Conservation (phyloP, 1,139 yeast species). For the Debaryomyces udenii region DNA sequence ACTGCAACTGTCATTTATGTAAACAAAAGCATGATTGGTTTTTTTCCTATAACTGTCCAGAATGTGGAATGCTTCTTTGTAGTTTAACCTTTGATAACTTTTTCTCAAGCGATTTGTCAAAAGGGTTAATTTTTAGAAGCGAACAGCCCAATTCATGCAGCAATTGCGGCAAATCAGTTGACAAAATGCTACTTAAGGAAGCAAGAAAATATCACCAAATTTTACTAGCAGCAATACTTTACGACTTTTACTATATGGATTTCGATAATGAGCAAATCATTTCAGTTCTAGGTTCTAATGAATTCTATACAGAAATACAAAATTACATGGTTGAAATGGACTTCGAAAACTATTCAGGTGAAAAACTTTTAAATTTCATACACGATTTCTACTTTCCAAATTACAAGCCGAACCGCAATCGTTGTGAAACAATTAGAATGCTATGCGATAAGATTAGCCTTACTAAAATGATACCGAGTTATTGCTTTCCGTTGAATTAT, state of each 20-base stretch:
- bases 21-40: conserved; percentile 20
- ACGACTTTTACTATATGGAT: background rate
- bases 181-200: background rate
- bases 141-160: conserved; percentile 4
- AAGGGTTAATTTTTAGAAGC: conserved; percentile 3
- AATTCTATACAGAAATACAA: conserved; percentile 1
- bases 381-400: background rate
- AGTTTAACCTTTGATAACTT: conserved; percentile 2
- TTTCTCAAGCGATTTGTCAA: conserved; percentile 5
- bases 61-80: conserved; percentile 17
- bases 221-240: conserved; percentile 4
- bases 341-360: background rate
- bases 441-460: conserved; percentile 11
- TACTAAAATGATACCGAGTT: conserved; percentile 18
- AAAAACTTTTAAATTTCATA: conserved; percentile 1
- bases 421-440: background rate
- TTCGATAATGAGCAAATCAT: background rate
- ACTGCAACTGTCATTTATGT: conserved; percentile 36
- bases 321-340: conserved; percentile 3
- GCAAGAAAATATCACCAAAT: conserved; percentile 5
- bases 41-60: conserved; percentile 24
- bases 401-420: background rate
- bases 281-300: background rate
- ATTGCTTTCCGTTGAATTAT: conserved; percentile 22
- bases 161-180: conserved; percentile 6